Evolutionary conservation across 1,284 basidiomycete species (phyloP).

Genomic region (Papiliotrema laurentii): DNA sequence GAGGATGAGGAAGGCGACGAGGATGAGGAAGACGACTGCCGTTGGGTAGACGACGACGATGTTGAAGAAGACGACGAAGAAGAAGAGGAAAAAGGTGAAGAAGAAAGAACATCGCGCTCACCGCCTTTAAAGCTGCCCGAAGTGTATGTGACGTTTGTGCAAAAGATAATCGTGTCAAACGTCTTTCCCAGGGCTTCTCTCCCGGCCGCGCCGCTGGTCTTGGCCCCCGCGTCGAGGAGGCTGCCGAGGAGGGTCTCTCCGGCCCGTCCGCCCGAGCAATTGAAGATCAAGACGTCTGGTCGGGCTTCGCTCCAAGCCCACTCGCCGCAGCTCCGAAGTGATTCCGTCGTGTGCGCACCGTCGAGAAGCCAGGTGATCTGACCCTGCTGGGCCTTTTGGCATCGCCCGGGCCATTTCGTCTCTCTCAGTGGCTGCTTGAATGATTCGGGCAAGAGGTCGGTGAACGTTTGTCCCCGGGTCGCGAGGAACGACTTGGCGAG

Average conservation of each 20-base stretch:
- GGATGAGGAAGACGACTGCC: no score
- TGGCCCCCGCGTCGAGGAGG: constrained; percentile 49
- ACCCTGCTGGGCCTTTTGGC: constrained; percentile 73
- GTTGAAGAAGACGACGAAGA: constrained; percentile 2
- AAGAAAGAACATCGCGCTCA: no score
- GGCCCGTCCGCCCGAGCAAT: constrained; percentile 88
- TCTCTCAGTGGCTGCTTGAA: constrained; percentile 63
- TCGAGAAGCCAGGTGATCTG: constrained; percentile 81
- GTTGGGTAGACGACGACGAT: no score
- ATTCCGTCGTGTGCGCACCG: constrained; percentile 93
- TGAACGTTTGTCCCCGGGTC: constrained; percentile 35
- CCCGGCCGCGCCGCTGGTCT: constrained; percentile 35
- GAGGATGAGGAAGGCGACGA: no score
- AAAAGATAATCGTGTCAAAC: constrained; percentile 87
- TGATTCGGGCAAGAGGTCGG: constrained; percentile 51
- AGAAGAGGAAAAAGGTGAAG: no score
- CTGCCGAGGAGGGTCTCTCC: constrained; percentile 66
- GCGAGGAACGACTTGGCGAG: constrained; percentile 68
- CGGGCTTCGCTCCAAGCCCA: constrained; percentile 56
- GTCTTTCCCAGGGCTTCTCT: constrained; percentile 50
- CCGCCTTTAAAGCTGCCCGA: constrained; percentile 86
- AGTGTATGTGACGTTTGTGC: constrained; percentile 90
- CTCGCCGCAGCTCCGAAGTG: constrained; percentile 74
- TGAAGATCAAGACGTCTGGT: constrained; percentile 77
- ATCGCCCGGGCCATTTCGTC: constrained; percentile 93